Base-by-base conservation (phyloP, 2,329 filamentous ascomycete species). In the Orbilia blumenaviensis region DNA sequence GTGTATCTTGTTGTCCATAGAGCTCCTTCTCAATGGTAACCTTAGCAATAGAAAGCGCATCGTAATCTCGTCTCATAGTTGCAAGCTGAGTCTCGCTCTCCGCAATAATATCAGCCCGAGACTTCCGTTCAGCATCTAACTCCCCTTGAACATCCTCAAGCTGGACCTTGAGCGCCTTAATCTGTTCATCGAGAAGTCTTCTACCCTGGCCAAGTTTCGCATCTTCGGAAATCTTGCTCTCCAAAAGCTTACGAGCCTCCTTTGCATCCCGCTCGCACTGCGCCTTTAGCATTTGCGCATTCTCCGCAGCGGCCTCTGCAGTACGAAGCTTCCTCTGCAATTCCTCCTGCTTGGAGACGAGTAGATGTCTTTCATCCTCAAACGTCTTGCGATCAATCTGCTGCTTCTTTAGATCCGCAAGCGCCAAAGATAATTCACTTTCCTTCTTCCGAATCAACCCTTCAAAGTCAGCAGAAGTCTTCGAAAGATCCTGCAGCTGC, bases 21-120 rank as follows among this genome's bases (percentile, higher is more conserved):
- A 99, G 90, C 83, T 98, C 94, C 83, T 97, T 98, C 83, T 99
- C 94, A 78, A 99, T 97, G 52, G 90, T 96, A 80, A 97, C 97
- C 83, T 99, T 99, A 27, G 93, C 90, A 78, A 97, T 93, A 80
- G 97, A 97, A 34, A 98, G 86, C 34, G 89, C 88, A 58, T 96
- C 90, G 79, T 90, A 96, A 78, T 98, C 93, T 25, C 94, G 90
- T 81, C 94, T 90, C 75, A 99, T 86, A 60, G 90, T 89, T 48
- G 91, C 86, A 80, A 90, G 92, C 82, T 95, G 96, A 84, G 97
- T 94, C 79, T 97, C 93, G 3, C 92, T 90, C 69, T 98, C 90
- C 79, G 96, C 89, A 78, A 94, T 90, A 25, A 97, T 93, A 81
- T 99, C 95, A 79, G 97, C 94, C 69, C 95, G 89, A 14, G 94